Conservation (phyloP, 352 stramenopile species). For the Globisporangium takayamanum region DNA sequence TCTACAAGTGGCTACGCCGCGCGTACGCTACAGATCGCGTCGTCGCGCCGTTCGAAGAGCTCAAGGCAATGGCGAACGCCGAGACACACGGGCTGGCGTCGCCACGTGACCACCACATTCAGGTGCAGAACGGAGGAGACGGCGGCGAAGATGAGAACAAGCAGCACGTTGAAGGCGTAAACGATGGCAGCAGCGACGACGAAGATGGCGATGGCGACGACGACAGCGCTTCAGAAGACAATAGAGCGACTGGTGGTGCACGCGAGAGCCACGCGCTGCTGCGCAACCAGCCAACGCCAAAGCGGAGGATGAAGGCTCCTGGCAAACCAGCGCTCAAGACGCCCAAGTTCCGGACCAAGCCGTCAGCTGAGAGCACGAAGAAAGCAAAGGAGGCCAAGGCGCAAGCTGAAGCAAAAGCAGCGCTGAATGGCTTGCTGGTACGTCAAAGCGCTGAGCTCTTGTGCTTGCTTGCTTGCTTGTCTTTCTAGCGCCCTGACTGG, state of each 20-base stretch:
- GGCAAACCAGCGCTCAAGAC: conserved; percentile 17
- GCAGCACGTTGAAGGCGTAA: neutral
- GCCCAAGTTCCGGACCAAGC: conserved; percentile 22
- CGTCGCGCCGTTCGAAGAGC: conserved; percentile 57
- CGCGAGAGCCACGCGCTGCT: conserved; percentile 35
- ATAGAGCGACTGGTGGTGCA: too few relatives aligned
- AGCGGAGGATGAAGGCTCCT: conserved; percentile 8
- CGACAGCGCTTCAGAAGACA: conserved; percentile 17
- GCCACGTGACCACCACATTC: too few relatives aligned
- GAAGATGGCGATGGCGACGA: neutral
- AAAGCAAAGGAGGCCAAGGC: conserved; percentile 39
- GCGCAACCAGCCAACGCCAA: conserved; percentile 19
- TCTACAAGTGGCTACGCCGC: conserved; percentile 78
- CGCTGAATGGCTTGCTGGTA: conserved; percentile 52
- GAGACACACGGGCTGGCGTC: neutral
- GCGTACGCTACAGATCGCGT: conserved; percentile 53
- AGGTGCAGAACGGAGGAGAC: neutral
- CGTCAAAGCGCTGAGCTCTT: neutral
- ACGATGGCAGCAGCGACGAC: neutral
- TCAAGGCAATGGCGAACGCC: conserved; percentile 26
- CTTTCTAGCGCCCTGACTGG: neutral
- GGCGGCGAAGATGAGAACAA: too few relatives aligned
- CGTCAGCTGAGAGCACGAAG: conserved; percentile 12
- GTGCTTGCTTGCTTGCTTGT: neutral
- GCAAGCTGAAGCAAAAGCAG: conserved; percentile 44